Conservation (phyloP, 306 rosid genomes). For the Cucumis sativus region Cucumber_9930_V3 NC_026657.2:10516501-10517000, state of each 20-base stretch:
- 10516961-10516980: not conserved
- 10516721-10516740: not conserved
- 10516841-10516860: constrained; percentile 56
- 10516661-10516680: not conserved
- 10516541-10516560: not conserved
- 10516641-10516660: not conserved
- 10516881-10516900: not conserved
- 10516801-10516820: constrained; percentile 93
- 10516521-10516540: not conserved
- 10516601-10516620: not conserved
- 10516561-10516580: not conserved
- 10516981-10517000: not conserved
- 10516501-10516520: not conserved
- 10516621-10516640: not conserved
- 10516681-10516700: not conserved
- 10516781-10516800: constrained; percentile 80
- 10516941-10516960: not conserved
- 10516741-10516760: not conserved
- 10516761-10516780: constrained; percentile 54
- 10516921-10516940: not conserved
- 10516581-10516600: not conserved
- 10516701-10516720: not conserved
- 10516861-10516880: not conserved
- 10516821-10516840: constrained; percentile 94
- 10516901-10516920: not conserved